Evolutionary conservation across 2,329 filamentous ascomycete species (phyloP), one percentile per base, ranked within the genome.

Genomic region (Phialophora chinensis): DNA sequence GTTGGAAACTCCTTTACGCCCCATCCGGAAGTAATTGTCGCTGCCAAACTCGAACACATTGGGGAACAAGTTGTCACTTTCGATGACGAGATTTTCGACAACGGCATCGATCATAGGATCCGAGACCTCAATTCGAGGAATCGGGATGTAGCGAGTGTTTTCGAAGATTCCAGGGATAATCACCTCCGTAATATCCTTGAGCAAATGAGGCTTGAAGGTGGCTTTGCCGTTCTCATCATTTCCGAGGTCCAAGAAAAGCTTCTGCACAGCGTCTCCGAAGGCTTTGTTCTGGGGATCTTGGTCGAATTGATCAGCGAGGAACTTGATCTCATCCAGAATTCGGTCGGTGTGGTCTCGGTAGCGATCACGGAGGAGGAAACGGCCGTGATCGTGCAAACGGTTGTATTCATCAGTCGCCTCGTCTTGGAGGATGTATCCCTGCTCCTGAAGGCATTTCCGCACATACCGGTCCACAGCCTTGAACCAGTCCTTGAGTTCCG

Each of bases 61-160:
- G 70, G 95, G 95, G 81, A 93, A 92, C 73, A 99, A 88, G 81
- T 99, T 99, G 83, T 98, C 93, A 71, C 92, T 93, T 82, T 99
- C 95, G 60, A 99, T 86, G 54, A 97, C 90, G 11, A 99, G 83
- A 78, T 99, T 99, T 83, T 99, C 95, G 53, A 99, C 87, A 57
- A 98, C 87, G 57, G 90, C 90, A 78, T 99, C 95, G 60, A 96
- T 84, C 84, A 90, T 88, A 2, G 86, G 85, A 73, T 98, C 95
- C 1, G 88, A 90, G 75, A 93, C 95, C 82, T 99, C 95, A 67
- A 99, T 97, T 63, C 95, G 91, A 25, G 95, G 95, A 58, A 99
- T 87, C 3, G 95, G 93, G 14, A 99, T 86, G 78, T 99, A 99
- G 68, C 92, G 90, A 64, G 95, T 84, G 72, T 89, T 91, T 82